Evolutionary conservation across 1,284 basidiomycete species (phyloP).

Genomic region (Anthracocystis walkeri): DNA sequence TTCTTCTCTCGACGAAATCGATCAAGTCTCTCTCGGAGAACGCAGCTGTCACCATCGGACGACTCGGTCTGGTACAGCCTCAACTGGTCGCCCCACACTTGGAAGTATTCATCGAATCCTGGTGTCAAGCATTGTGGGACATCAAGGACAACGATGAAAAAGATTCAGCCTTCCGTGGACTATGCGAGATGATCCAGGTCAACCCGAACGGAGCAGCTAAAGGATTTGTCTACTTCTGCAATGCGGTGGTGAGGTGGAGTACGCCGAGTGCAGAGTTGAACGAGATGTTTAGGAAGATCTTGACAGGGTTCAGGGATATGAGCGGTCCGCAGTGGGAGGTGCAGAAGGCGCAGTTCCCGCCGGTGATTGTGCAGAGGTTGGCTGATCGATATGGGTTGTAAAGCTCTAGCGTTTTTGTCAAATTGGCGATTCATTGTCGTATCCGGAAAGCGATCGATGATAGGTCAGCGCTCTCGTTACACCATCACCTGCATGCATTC

Average conservation of each 20-base stretch:
- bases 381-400: conserved; percentile 58
- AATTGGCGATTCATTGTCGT: background rate
- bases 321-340: conserved; percentile 75
- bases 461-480: background rate
- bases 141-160: conserved; percentile 99
- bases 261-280: conserved; percentile 64
- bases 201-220: conserved; percentile 77
- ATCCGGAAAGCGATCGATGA: no score
- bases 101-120: conserved; percentile 89
- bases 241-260: conserved; percentile 68
- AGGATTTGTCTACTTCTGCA: conserved; percentile 69
- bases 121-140: conserved; percentile 97
- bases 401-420: background rate
- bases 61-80: conserved; percentile 93
- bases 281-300: conserved; percentile 72
- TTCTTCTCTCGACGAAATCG: conserved; percentile 88
- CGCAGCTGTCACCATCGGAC: conserved; percentile 97
- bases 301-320: conserved; percentile 86
- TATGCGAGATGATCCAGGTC: conserved; percentile 93
- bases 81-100: conserved; percentile 87
- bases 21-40: conserved; percentile 96
- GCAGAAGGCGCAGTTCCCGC: conserved; percentile 64
- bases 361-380: conserved; percentile 61
- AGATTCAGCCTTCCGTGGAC: conserved; percentile 97
- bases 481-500: conserved; percentile 1